Percentiles rank a stretch among this genome's conserved stretches.
Conservation (phyloP, 768 basidiomycete species). For the Amanita fuliginea region DNA sequence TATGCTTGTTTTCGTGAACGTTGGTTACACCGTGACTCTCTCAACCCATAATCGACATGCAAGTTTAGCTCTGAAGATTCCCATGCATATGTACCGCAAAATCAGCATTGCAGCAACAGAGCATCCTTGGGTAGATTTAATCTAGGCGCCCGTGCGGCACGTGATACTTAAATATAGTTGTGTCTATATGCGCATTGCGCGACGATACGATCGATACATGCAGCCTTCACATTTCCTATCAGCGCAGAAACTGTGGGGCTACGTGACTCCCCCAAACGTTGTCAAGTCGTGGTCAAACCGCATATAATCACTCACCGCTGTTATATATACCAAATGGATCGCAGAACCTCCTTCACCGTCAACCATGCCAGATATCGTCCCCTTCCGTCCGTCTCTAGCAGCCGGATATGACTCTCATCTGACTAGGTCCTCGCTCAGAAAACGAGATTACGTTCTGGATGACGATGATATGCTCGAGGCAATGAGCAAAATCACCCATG, state of each 20-base stretch:
- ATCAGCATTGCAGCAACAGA: too few species aligned
- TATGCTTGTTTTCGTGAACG: conserved; percentile 3
- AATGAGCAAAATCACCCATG: background rate
- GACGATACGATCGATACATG: conserved; percentile 6
- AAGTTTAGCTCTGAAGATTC: too few species aligned
- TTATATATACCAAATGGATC: conserved; percentile 4
- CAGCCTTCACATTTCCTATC: background rate
- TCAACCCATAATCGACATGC: too few species aligned
- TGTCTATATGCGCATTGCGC: conserved; percentile 3
- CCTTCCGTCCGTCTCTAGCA: conserved; percentile 1
- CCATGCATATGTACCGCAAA: too few species aligned
- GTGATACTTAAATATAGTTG: conserved; percentile 1
- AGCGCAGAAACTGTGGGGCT: background rate
- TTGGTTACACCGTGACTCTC: too few species aligned
- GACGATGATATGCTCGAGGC: background rate
- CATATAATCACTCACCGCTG: conserved; percentile 4
- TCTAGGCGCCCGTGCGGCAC: too few species aligned
- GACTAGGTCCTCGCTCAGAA: conserved; percentile 2
- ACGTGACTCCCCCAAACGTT: background rate
- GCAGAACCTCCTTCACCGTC: background rate
- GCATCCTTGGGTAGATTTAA: too few species aligned
- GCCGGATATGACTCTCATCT: conserved; percentile 2
- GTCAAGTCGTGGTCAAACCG: background rate
- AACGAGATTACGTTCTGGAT: conserved; percentile 6
- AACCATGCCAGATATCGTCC: conserved; percentile 2